These are phyloP conservation scores for Exophiala lecanii-corni DNA, from an alignment of 2,329 filamentous ascomycete genomes.

Conservation along the genomic window DNA sequence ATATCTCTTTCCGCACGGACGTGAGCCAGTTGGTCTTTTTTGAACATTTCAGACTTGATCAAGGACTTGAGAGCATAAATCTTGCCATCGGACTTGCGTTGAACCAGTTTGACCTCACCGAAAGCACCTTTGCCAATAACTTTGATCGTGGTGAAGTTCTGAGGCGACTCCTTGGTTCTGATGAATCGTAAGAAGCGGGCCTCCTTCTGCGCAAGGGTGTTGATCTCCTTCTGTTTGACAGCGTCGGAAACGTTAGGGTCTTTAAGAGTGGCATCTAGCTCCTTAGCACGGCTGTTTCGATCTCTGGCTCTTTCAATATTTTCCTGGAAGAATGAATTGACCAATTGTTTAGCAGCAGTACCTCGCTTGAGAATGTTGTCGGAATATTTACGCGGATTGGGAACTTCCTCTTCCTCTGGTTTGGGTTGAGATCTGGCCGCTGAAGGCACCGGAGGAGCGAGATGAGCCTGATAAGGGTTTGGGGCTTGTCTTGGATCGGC, in stretches of 20 bases:
- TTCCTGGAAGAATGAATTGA: constrained; percentile 89
- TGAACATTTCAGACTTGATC: constrained; percentile 99
- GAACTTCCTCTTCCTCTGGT: constrained; percentile 67
- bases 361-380: constrained; percentile 75
- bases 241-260: constrained; percentile 70
- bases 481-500: constrained; percentile 59
- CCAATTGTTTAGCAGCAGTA: constrained; percentile 60
- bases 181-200: constrained; percentile 91
- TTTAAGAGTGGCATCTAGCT: constrained; percentile 79
- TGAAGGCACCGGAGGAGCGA: constrained; percentile 63
- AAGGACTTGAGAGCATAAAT: constrained; percentile 98
- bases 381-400: constrained; percentile 78
- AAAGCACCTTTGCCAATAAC: constrained; percentile 99
- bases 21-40: constrained; percentile 96
- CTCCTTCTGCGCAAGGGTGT: constrained; percentile 79
- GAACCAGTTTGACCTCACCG: constrained; percentile 94
- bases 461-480: constrained; percentile 56
- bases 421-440: constrained; percentile 43
- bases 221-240: constrained; percentile 79
- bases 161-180: constrained; percentile 84
- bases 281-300: constrained; percentile 90
- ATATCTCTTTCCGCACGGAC: constrained; percentile 97
- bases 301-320: constrained; percentile 94
- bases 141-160: constrained; percentile 95
- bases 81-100: constrained; percentile 92